Conservation (phyloP, 164 flowering plant species). For the Sextonia rubra region DNA sequence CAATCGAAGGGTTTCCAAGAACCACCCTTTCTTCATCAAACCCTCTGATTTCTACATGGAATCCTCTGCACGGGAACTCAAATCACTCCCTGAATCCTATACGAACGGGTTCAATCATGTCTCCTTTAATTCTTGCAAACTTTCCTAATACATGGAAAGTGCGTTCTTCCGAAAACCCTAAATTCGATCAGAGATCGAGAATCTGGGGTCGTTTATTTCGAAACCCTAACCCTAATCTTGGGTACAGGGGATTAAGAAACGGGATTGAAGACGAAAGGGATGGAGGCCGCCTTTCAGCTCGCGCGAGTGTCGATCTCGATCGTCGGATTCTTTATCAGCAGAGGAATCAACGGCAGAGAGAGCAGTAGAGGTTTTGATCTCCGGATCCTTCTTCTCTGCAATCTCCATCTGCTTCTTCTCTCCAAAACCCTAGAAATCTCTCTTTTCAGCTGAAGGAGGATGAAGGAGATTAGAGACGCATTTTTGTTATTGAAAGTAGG, state of each 20-base stretch:
- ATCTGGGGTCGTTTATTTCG: too few relatives aligned
- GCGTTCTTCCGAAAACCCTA: not conserved
- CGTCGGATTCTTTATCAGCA: conserved; percentile 42
- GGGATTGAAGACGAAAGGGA: conserved; percentile 32
- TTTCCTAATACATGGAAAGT: not conserved
- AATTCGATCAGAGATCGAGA: not conserved
- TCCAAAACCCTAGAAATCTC: too few relatives aligned
- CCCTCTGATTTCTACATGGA: too few relatives aligned
- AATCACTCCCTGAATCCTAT: too few relatives aligned
- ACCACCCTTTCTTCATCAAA: too few relatives aligned
- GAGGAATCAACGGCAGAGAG: conserved; percentile 2
- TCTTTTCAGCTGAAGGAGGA: too few relatives aligned
- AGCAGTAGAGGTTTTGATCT: conserved; percentile 3
- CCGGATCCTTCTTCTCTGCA: conserved; percentile 7
- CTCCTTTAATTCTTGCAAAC: too few relatives aligned
- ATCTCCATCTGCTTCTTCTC: conserved; percentile 1
- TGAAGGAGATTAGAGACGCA: too few relatives aligned
- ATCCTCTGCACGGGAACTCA: too few relatives aligned
- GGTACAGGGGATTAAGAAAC: not conserved
- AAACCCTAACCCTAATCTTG: not conserved
- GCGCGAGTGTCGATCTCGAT: conserved; percentile 52
- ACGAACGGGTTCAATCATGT: too few relatives aligned
- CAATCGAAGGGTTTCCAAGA: too few relatives aligned
- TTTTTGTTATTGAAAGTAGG: too few relatives aligned
- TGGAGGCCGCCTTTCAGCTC: conserved; percentile 89